phyloP scores from a whole-genome alignment of 441 rosid species.

The Populus tomentosa region DNA sequence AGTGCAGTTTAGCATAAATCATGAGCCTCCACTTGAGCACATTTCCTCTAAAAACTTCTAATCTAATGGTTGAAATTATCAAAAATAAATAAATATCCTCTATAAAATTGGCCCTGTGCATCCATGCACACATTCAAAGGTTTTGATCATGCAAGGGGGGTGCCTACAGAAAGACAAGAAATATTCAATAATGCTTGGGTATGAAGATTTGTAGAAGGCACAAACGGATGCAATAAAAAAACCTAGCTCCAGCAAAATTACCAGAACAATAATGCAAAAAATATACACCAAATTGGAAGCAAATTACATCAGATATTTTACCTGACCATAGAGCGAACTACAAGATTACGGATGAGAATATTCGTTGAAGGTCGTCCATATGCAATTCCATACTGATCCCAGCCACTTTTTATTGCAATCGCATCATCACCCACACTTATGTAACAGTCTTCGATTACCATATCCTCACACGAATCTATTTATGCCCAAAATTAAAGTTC shows the following conservation, averaged over 20 bases:
- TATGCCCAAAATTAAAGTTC: not conserved
- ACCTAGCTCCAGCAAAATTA: not conserved
- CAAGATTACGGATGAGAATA: constrained; percentile 76
- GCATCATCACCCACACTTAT: constrained; percentile 98
- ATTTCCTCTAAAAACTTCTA: not conserved
- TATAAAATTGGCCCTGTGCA: not conserved
- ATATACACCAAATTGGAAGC: not conserved
- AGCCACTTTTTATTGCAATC: constrained; percentile 94
- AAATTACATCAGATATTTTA: constrained; percentile 25
- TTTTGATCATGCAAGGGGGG: not conserved
- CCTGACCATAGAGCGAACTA: constrained; percentile 93
- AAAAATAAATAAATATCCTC: not conserved
- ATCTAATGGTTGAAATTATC: not conserved
- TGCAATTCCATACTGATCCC: constrained; percentile 97
- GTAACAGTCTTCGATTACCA: constrained; percentile 93
- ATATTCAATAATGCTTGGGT: not conserved
- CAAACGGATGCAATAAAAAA: not conserved
- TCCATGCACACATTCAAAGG: not conserved
- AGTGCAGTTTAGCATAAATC: not conserved
- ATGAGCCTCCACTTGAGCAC: not conserved
- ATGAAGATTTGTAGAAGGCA: not conserved
- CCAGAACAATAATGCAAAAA: not conserved
- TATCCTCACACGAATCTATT: constrained; percentile 91
- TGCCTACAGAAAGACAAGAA: not conserved
- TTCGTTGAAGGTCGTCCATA: constrained; percentile 80